Conservation (phyloP, 306 rosid genomes). For the Vicia villosa region DNA sequence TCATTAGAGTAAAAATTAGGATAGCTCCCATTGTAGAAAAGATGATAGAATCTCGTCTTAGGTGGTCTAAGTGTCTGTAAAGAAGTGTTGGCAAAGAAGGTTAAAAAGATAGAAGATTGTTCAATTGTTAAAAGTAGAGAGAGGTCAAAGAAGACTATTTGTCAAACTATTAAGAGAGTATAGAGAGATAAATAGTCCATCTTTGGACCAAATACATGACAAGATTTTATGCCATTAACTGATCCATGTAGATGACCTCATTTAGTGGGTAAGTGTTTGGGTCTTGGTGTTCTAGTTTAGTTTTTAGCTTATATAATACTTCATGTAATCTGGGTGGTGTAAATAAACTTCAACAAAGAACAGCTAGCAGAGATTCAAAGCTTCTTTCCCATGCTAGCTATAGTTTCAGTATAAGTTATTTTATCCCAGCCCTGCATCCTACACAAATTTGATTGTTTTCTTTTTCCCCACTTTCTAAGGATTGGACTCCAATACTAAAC, state of each 20-base stretch:
- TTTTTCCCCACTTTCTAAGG: constrained; percentile 48
- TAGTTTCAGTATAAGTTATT: constrained; percentile 17
- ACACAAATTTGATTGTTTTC: constrained; percentile 27
- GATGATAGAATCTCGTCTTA: not conserved
- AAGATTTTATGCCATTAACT: not conserved
- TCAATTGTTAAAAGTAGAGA: constrained; percentile 4
- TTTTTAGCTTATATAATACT: constrained; percentile 30
- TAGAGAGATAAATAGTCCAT: not conserved
- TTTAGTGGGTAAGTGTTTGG: constrained; percentile 3
- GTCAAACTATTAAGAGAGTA: not conserved
- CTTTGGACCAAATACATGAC: constrained; percentile 4
- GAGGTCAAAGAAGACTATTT: not conserved
- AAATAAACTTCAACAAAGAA: constrained; percentile 30
- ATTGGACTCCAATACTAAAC: constrained; percentile 65
- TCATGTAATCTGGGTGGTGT: constrained; percentile 30
- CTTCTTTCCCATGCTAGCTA: constrained; percentile 13
- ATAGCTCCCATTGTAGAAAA: constrained; percentile 10
- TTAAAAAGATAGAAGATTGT: not conserved
- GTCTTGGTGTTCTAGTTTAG: constrained; percentile 13
- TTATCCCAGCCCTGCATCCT: constrained; percentile 8
- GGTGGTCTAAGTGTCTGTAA: not conserved
- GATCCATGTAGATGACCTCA: not conserved
- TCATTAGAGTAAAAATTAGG: not conserved
- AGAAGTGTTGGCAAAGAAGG: not conserved
- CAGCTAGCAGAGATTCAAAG: constrained; percentile 24